phyloP scores from a whole-genome alignment of 2,329 filamentous ascomycete genomes.

The Trichophyton rubrum region DNA sequence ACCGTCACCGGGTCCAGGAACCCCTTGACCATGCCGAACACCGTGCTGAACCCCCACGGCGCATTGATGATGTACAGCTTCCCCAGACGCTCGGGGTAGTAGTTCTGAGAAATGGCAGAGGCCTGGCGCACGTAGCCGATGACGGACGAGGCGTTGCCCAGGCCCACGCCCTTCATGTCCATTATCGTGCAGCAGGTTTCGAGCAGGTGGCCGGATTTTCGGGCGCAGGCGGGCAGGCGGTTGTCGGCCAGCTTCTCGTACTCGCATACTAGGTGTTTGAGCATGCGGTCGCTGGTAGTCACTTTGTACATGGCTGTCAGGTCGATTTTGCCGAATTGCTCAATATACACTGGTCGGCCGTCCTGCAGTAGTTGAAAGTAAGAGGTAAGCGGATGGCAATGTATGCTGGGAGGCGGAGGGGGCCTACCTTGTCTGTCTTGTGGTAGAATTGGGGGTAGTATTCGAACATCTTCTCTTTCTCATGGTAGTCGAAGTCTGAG shows the following conservation, averaged over 20 bases:
- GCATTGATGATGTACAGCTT: slow-evolving; percentile 97
- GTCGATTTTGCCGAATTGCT: slow-evolving; percentile 89
- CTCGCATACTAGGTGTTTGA: slow-evolving; percentile 90
- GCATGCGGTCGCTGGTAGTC: slow-evolving; percentile 83
- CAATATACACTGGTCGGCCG: slow-evolving; percentile 92
- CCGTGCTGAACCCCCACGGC: slow-evolving; percentile 82
- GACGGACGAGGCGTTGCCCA: slow-evolving; percentile 68
- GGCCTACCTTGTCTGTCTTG: slow-evolving; percentile 50
- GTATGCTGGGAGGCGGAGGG: too few relatives aligned
- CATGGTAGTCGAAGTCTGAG: slow-evolving; percentile 70
- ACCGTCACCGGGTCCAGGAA: slow-evolving; percentile 97
- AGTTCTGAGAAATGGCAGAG: slow-evolving; percentile 88
- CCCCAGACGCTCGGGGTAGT: slow-evolving; percentile 94
- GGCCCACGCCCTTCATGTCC: slow-evolving; percentile 88
- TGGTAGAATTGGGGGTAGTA: slow-evolving; percentile 99
- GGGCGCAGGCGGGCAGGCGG: slow-evolving; percentile 85
- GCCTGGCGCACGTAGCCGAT: slow-evolving; percentile 79
- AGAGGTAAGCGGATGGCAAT: too few relatives aligned
- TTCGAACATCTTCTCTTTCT: slow-evolving; percentile 71
- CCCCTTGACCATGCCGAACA: slow-evolving; percentile 76
- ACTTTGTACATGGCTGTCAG: slow-evolving; percentile 83
- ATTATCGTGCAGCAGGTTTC: slow-evolving; percentile 98
- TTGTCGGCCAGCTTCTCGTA: slow-evolving; percentile 95
- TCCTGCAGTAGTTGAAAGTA: too few relatives aligned
- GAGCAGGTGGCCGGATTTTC: slow-evolving; percentile 75